A percentile compares a stretch with the other conserved stretches of the same genome.
Conservation (phyloP, 108 stramenopile genomes). For the Stephanodiscus minutulus region DNA sequence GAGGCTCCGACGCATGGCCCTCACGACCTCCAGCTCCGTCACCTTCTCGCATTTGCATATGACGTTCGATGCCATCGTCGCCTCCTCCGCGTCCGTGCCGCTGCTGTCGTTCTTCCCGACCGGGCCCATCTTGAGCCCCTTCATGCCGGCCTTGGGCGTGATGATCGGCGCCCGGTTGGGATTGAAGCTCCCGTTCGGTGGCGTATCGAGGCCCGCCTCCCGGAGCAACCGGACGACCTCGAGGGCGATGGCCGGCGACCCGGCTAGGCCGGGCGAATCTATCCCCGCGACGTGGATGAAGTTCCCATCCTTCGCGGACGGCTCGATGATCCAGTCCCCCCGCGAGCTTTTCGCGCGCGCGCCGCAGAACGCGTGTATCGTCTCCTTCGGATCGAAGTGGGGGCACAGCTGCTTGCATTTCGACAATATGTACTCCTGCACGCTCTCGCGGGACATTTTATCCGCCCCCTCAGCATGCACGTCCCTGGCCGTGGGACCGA, state of each 20-base stretch:
- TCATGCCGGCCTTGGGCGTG: slow-evolving; percentile 70
- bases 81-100: slow-evolving; percentile 54
- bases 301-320: slow-evolving; percentile 19
- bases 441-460: slow-evolving; percentile 48
- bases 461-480: slow-evolving; percentile 54
- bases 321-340: slow-evolving; percentile 88
- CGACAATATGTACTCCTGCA: slow-evolving; percentile 77
- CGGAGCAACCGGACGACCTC: slow-evolving; percentile 68
- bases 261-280: slow-evolving; percentile 78
- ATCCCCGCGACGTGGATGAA: slow-evolving; percentile 72
- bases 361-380: slow-evolving; percentile 76
- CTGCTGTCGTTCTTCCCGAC: slow-evolving; percentile 69
- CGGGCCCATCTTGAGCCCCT: slow-evolving; percentile 69
- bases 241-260: slow-evolving; percentile 79
- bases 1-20: slow-evolving; percentile 67
- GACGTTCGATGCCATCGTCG: slow-evolving; percentile 66
- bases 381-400: slow-evolving; percentile 68
- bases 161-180: slow-evolving; percentile 81
- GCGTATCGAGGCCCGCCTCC: slow-evolving; percentile 55
- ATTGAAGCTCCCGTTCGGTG: slow-evolving; percentile 63
- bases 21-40: slow-evolving; percentile 76
- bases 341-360: slow-evolving; percentile 70
- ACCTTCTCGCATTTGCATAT: slow-evolving; percentile 85
- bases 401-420: slow-evolving; percentile 77
- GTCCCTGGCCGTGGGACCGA: slow-evolving; percentile 81